These are phyloP conservation scores for Leishmania braziliensis DNA, from an alignment of 208 protist species.

Conservation along the genomic window DNA sequence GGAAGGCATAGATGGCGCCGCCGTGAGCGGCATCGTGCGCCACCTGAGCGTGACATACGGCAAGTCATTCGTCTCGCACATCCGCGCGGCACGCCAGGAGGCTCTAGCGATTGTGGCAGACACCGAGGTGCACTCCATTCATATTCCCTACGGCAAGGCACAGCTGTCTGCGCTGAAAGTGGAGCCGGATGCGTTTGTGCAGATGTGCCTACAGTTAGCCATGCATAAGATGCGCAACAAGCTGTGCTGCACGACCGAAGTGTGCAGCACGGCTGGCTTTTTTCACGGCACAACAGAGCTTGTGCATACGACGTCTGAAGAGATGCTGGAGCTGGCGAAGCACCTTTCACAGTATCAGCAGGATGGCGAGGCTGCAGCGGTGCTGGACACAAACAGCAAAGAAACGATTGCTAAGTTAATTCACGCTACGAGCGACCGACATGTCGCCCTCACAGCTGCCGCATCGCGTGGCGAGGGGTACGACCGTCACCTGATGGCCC, in stretches of 20 bases:
- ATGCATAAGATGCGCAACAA: slow-evolving; percentile 74
- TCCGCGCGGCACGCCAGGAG: slow-evolving; percentile 77
- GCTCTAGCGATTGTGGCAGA: slow-evolving; percentile 55
- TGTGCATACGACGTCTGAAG: slow-evolving; percentile 67
- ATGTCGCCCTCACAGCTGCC: slow-evolving; percentile 53
- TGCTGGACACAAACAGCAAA: slow-evolving; percentile 25
- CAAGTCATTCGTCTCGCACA: slow-evolving; percentile 79
- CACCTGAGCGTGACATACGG: slow-evolving; percentile 80
- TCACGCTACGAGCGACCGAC: slow-evolving; percentile 45
- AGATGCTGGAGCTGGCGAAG: slow-evolving; percentile 63
- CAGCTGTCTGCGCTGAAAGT: slow-evolving; percentile 51
- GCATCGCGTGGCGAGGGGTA: slow-evolving; percentile 79
- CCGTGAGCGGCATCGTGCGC: slow-evolving; percentile 41
- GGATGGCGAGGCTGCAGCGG: slow-evolving; percentile 17
- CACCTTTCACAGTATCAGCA: slow-evolving; percentile 40
- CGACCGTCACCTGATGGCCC: slow-evolving; percentile 88
- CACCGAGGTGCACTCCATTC: slow-evolving; percentile 65
- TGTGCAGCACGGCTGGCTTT: slow-evolving; percentile 65
- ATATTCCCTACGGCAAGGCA: slow-evolving; percentile 52
- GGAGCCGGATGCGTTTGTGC: slow-evolving; percentile 80
- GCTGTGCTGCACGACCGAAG: slow-evolving; percentile 71
- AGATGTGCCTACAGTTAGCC: slow-evolving; percentile 88
- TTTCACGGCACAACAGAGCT: slow-evolving; percentile 88
- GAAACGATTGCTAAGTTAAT: slow-evolving; percentile 55
- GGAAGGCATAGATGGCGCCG: slow-evolving; percentile 35